Evolutionary conservation across 306 rosid species (phyloP), one percentile per base, ranked within the genome.

Genomic region (Ammopiptanthus mongolicus): DNA sequence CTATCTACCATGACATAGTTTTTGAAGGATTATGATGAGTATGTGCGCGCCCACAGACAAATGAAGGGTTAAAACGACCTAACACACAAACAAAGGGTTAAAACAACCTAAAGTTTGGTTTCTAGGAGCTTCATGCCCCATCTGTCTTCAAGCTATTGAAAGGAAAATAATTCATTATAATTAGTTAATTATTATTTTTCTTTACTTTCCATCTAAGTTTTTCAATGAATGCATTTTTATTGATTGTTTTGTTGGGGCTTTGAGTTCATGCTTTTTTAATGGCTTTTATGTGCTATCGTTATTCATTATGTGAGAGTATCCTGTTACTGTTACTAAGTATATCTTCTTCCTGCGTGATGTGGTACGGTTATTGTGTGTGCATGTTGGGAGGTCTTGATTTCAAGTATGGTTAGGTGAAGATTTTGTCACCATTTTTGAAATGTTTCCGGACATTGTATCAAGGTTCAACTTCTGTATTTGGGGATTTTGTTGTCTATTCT

Each of bases 71-170:
- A n/a, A n/a, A n/a, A n/a, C n/a, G n/a, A n/a, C n/a, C n/a, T n/a
- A n/a, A n/a, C n/a, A n/a, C n/a, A n/a, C n/a, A n/a, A n/a, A n/a
- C n/a, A n/a, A n/a, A n/a, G n/a, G n/a, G n/a, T n/a, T n/a, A n/a
- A n/a, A n/a, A n/a, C n/a, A n/a, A n/a, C n/a, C n/a, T 39, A 41
- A 55, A 14, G 13, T 73, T 58, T 59, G 46, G 58, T 73, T 73
- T 73, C 39, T 50, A 17, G 50, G 6, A 18, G 50, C 2, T 34
- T 70, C 22, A 25, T 44, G 69, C 7, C 2, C 28, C n/a, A 15
- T 14, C 64, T 71, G n/a, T 56, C 66, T 56, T 34, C 34, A 18
- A 69, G 21, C 50, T 37, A 69, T 18, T 11, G 51, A 12, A 58
- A 51, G 10, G 3, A 1, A 31, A 65, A 50, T 29, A 25, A 29